Conservation (phyloP, 371 early-diverging fungal species). For the Mucor sp. region DNA sequence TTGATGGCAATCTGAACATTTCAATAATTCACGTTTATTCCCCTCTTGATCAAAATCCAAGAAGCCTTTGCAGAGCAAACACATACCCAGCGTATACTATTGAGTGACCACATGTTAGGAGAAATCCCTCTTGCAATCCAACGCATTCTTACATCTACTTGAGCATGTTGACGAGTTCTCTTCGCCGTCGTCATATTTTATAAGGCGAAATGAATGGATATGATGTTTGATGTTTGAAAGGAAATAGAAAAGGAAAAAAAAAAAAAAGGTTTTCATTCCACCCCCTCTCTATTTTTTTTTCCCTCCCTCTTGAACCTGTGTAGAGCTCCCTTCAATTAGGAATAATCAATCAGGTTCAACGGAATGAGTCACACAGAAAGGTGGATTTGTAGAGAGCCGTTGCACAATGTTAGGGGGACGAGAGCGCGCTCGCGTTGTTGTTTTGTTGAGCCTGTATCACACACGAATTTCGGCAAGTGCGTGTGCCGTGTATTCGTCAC, state of each 20-base stretch:
- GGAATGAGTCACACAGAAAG: slow-evolving; percentile 1
- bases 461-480: not conserved
- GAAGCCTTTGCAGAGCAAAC: slow-evolving; percentile 31
- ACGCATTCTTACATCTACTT: slow-evolving; percentile 21
- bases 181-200: not conserved
- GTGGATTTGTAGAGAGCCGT: not conserved
- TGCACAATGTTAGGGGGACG: not conserved
- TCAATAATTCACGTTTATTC: slow-evolving; percentile 18
- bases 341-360: not conserved
- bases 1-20: slow-evolving; percentile 41
- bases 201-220: not conserved
- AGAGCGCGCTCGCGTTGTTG: not conserved
- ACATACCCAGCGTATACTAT: slow-evolving; percentile 37
- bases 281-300: not conserved
- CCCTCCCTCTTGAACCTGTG: not conserved
- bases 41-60: slow-evolving; percentile 27
- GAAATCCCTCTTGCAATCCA: not conserved
- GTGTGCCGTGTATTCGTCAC: not conserved
- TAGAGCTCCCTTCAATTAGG: not conserved
- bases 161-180: slow-evolving; percentile 18
- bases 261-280: slow-evolving; percentile 2
- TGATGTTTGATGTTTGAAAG: not conserved
- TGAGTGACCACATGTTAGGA: not conserved
- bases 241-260: not conserved
- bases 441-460: not conserved